Evolutionary conservation across 2,329 filamentous ascomycete genomes (phyloP), one percentile per base, ranked within the genome.

Genomic region (Iodosphaeria phyllophila): DNA sequence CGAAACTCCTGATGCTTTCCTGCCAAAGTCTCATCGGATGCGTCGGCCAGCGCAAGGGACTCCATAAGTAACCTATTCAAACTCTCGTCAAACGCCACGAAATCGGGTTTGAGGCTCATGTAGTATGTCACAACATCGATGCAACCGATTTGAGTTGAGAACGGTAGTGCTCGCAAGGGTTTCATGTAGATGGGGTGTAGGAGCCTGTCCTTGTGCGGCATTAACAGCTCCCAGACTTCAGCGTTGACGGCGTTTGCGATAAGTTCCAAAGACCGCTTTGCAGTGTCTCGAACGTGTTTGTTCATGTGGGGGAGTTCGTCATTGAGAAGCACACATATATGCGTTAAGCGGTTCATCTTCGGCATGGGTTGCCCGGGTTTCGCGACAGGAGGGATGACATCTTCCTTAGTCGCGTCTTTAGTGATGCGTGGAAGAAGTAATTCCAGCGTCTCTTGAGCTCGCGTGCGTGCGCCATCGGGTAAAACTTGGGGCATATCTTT

Each of bases 91-190:
- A 95, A 92, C 6, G 74, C 70, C 14, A 98, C 71, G 40, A 93
- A 86, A 35, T 89, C 77, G 24, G 75, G 72, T 45, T 91, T 86
- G 24, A 98, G 60, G 28, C 75, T 74, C 54, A 99, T 67, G 43
- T 91, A 91, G 48, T 91, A 98, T 0, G 82, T 92, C 43, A 98
- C 83, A 1, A 89, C 89, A 45, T 98, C 91, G 37, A 99, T 93
- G 43, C 92, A 95, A 4, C 89, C 91, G 36, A 98, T 98, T 52
- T 98, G 91, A 3, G 82, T 86, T 5, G 80, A 65, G 43, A 98
- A 98, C 0, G 89, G 89, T 32, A 99, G 56, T 1, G 89, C 91
- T 32, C 89, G 69, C 12, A 99, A 52, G 9, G 89, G 89, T 46
- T 99, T 99, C 36, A 80, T 79, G 54, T 89, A 98, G 23, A 99